Conservation (phyloP, 306 rosid species). For the Cicer cuneatum region DNA sequence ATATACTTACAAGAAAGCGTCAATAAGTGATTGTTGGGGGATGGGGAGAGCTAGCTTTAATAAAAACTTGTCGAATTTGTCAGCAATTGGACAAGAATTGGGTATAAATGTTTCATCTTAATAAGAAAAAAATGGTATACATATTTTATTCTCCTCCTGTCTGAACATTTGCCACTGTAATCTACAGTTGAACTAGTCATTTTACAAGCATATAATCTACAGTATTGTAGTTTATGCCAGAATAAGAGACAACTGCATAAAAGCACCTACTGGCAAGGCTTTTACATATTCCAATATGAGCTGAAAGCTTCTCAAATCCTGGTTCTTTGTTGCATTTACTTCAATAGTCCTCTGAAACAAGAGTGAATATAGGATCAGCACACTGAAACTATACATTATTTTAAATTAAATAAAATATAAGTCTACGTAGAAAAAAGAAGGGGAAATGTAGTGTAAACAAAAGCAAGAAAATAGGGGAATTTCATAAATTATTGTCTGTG, state of each 20-base stretch:
- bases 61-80: constrained; percentile 23
- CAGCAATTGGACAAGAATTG: background rate
- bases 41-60: background rate
- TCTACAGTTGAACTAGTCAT: constrained; percentile 24
- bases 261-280: constrained; percentile 86
- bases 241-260: constrained; percentile 11
- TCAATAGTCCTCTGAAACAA: constrained; percentile 73
- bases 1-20: constrained; percentile 8
- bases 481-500: background rate
- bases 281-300: constrained; percentile 90
- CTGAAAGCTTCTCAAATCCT: constrained; percentile 92
- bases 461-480: background rate
- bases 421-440: background rate
- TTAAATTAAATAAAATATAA: background rate
- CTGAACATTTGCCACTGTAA: constrained; percentile 26
- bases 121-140: background rate
- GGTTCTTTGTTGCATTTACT: constrained; percentile 54
- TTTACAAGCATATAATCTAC: constrained; percentile 31
- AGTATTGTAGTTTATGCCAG: constrained; percentile 19
- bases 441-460: background rate
- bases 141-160: constrained; percentile 11
- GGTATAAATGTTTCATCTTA: background rate
- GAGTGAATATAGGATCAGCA: constrained; percentile 50
- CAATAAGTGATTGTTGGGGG: background rate
- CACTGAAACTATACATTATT: constrained; percentile 1